A percentile compares a stretch with the other conserved stretches of the same genome.
phyloP scores from a whole-genome alignment of 768 basidiomycete genomes.

The Termitomyces sp. region DNA sequence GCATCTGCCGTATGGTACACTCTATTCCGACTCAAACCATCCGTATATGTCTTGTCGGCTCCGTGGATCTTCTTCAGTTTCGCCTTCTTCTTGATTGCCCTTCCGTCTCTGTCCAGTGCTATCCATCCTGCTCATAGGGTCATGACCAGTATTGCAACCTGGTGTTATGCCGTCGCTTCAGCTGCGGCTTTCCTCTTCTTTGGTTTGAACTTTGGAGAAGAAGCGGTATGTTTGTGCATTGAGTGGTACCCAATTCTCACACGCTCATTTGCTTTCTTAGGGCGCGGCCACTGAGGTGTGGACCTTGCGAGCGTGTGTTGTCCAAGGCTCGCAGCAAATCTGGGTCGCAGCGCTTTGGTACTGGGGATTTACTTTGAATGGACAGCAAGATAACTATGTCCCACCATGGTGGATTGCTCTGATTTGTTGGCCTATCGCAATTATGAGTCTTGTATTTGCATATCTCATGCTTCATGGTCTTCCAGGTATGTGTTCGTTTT shows the following conservation, averaged over 20 bases:
- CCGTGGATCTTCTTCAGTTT: constrained; percentile 92
- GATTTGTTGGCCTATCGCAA: constrained; percentile 76
- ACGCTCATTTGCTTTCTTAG: constrained; percentile 24
- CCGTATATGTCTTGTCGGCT: constrained; percentile 76
- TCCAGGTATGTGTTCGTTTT: constrained; percentile 50
- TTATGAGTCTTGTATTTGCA: constrained; percentile 69
- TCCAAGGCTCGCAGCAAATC: constrained; percentile 92
- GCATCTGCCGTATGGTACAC: constrained; percentile 87
- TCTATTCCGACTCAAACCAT: constrained; percentile 83
- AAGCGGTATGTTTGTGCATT: constrained; percentile 55
- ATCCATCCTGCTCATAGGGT: constrained; percentile 59
- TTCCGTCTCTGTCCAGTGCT: constrained; percentile 66
- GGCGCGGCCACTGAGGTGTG: constrained; percentile 95
- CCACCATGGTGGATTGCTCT: constrained; percentile 84
- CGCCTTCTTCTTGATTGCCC: constrained; percentile 87
- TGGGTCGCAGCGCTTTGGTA: constrained; percentile 97
- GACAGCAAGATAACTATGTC: constrained; percentile 39
- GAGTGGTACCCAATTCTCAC: background rate
- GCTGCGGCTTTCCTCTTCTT: constrained; percentile 92
- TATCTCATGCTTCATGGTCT: constrained; percentile 84
- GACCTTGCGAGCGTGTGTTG: constrained; percentile 86
- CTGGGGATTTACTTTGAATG: constrained; percentile 82
- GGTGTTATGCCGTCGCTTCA: constrained; percentile 90
- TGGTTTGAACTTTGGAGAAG: constrained; percentile 95
- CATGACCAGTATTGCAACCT: constrained; percentile 75